These are phyloP conservation scores for Trichoderma harzianum DNA, from an alignment of 2,329 filamentous ascomycete genomes.

Conservation along the genomic window DNA sequence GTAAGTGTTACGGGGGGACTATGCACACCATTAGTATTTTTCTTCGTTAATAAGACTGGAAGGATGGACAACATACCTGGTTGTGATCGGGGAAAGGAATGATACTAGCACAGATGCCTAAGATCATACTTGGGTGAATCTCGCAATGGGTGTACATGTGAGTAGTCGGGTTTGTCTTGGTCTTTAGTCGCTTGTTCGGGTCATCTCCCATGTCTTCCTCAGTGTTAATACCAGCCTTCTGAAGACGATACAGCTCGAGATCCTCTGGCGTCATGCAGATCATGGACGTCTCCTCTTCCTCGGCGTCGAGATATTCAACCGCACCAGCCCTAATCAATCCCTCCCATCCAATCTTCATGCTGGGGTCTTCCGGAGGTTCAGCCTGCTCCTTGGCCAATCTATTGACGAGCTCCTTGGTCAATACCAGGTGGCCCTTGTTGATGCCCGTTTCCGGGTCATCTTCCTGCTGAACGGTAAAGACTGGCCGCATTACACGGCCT, in stretches of 20 bases:
- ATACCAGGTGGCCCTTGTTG: constrained; percentile 66
- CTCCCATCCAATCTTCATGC: constrained; percentile 77
- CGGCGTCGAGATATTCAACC: constrained; percentile 93
- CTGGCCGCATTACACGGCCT: constrained; percentile 86
- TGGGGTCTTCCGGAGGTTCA: constrained; percentile 57
- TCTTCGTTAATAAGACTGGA: background rate
- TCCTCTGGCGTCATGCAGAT: constrained; percentile 99
- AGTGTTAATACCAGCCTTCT: constrained; percentile 62
- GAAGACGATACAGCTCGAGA: constrained; percentile 70
- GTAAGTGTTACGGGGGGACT: constrained; percentile 98
- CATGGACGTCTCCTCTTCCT: constrained; percentile 98
- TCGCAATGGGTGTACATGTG: constrained; percentile 98
- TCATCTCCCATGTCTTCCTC: constrained; percentile 63
- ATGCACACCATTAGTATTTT: constrained; percentile 31
- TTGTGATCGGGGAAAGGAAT: constrained; percentile 99
- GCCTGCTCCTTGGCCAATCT: constrained; percentile 71
- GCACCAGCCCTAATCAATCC: constrained; percentile 79
- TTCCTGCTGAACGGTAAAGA: constrained; percentile 92
- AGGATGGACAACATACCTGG: constrained; percentile 53
- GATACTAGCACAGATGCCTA: constrained; percentile 97
- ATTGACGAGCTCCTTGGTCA: constrained; percentile 80
- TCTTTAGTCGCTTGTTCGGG: constrained; percentile 82
- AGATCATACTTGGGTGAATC: constrained; percentile 98
- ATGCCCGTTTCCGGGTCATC: constrained; percentile 62
- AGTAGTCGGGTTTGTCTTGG: constrained; percentile 79